Conservation (phyloP, 2,329 filamentous ascomycete genomes). For the Helicocarpus griseus region DNA sequence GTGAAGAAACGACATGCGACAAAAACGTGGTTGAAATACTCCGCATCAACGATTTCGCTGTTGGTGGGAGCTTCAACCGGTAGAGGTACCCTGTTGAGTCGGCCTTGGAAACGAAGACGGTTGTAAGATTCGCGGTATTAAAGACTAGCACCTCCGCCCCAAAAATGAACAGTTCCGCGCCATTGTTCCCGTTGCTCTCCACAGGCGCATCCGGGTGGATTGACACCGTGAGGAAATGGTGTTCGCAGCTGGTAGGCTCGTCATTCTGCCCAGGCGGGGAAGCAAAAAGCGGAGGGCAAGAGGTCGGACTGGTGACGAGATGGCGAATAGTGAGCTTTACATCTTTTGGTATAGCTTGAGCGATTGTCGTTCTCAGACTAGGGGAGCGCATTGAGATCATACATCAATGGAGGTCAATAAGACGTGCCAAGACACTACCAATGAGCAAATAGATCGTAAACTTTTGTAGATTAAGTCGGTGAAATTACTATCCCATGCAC, state of each 20-base stretch:
- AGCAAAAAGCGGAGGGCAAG: conserved; percentile 66
- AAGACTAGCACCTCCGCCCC: conserved; percentile 85
- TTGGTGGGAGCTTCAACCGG: conserved; percentile 50
- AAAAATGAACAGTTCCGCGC: conserved; percentile 57
- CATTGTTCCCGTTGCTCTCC: conserved; percentile 8
- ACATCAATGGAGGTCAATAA: background rate
- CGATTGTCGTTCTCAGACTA: conserved; percentile 38
- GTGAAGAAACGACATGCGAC: conserved; percentile 58
- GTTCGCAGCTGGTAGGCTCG: conserved; percentile 76
- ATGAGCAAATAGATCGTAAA: background rate
- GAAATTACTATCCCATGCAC: background rate
- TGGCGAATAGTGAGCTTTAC: conserved; percentile 66
- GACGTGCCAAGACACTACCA: background rate
- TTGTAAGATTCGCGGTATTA: conserved; percentile 68
- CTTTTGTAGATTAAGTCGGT: background rate
- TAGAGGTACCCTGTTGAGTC: conserved; percentile 87
- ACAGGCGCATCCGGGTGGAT: conserved; percentile 23
- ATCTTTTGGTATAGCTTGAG: conserved; percentile 42
- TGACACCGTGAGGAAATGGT: conserved; percentile 61
- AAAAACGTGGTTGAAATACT: conserved; percentile 67
- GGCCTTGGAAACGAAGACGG: conserved; percentile 90
- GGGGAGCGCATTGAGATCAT: conserved; percentile 19
- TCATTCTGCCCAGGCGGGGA: conserved; percentile 61
- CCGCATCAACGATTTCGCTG: conserved; percentile 56
- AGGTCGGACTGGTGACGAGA: conserved; percentile 72